Conservation (phyloP, 1,284 basidiomycete genomes). For the Ceratobasidium papillatum region DNA sequence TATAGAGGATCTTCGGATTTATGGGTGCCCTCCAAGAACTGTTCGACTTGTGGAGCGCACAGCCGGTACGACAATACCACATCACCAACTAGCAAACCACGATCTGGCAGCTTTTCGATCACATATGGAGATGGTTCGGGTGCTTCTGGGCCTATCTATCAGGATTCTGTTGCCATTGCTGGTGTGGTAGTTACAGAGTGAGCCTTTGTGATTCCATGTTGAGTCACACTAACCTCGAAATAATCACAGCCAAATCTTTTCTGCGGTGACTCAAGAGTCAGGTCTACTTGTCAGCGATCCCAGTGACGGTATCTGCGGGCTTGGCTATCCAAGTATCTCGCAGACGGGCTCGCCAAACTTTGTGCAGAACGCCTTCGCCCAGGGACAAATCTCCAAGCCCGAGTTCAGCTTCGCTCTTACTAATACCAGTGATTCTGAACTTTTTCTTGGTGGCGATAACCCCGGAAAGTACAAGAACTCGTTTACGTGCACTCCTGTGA, state of each 20-base stretch:
- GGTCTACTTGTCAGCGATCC: slow-evolving; percentile 19
- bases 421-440: slow-evolving; percentile 51
- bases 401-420: slow-evolving; percentile 49
- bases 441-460: slow-evolving; percentile 81
- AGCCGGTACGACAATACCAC: slow-evolving; percentile 58
- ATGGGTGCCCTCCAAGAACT: slow-evolving; percentile 70
- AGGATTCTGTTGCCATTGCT: slow-evolving; percentile 58
- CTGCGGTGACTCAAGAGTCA: slow-evolving; percentile 28
- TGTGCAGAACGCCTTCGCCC: slow-evolving; percentile 20
- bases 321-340: slow-evolving; percentile 45
- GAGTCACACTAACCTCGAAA: background rate
- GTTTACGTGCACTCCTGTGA: slow-evolving; percentile 10
- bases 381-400: slow-evolving; percentile 6
- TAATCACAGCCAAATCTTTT: slow-evolving; percentile 6
- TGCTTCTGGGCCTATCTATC: slow-evolving; percentile 49
- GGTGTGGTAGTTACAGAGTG: slow-evolving; percentile 48
- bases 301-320: slow-evolving; percentile 47
- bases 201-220: background rate
- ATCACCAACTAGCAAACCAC: slow-evolving; percentile 53
- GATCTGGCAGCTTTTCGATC: slow-evolving; percentile 49
- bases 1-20: slow-evolving; percentile 81
- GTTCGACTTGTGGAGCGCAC: slow-evolving; percentile 52
- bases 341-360: slow-evolving; percentile 49
- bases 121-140: slow-evolving; percentile 65
- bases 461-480: slow-evolving; percentile 51